Evolutionary conservation across 2,329 filamentous ascomycete genomes (phyloP), one percentile per base, ranked within the genome.

Genomic region (Pseudonectria foliicola): DNA sequence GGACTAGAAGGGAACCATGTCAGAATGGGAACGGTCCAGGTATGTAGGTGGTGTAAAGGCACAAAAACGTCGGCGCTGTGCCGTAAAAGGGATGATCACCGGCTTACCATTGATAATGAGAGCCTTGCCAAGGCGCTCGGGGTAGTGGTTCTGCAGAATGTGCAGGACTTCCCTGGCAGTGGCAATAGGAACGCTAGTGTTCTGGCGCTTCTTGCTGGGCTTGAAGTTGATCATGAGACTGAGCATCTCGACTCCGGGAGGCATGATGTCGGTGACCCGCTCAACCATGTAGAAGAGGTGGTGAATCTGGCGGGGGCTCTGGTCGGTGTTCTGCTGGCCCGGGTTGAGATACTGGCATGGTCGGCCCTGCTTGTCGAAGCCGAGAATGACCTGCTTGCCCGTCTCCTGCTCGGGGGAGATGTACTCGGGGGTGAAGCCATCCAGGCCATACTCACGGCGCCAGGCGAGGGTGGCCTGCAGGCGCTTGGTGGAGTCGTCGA

Each of bases 261-360:
- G 82, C 77, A 93, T 88, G 43, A 96, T 64, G 50, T 95, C 89
- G 46, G 95, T 77, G 24, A 85, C 80, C 25, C 86, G 76, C 68
- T 98, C 92, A 27, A 96, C 66, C 89, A 96, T 95, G 67, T 84
- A 98, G 34, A 95, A 88, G 41, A 98, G 68, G 59, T 96, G 89
- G 62, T 98, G 81, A 36, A 95, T 80, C 65, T 96, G 92, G 49
- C 86, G 76, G 25, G 88, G 85, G 42, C 80, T 84, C 37, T 80
- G 74, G 49, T 93, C 82, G 2, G 92, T 96, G 68, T 98, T 98
- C 66, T 98, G 92, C 48, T 82, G 80, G 23, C 82, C 85, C 2
- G 92, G 92, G 56, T 84, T 82, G 40, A 98, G 75, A 63, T 95
- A 95, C 53, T 92, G 77, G 60, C 89, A 95, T 2, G 89, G 87